Evolutionary conservation across 2,329 filamentous ascomycete genomes (phyloP), one percentile per base, ranked within the genome.

Genomic region (Exophiala calicioides): DNA sequence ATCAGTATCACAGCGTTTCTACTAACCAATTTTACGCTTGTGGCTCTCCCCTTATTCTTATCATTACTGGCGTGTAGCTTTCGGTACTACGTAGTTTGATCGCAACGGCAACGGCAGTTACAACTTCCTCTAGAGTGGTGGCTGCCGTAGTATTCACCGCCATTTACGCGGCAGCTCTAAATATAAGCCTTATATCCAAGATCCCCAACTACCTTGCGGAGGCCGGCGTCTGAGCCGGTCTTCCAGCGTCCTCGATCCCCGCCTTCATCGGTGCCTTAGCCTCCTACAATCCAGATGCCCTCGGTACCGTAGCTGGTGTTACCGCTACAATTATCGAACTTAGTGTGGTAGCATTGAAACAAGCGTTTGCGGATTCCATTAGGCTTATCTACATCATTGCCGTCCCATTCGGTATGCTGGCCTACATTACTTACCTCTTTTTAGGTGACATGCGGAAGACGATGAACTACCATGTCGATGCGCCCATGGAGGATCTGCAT

Each of bases 391-490:
- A 40, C 34, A 45, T 50, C n/a, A 50, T 50, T 20, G 34, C 47
- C 6, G 35, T 30, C 6, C 47, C 47, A 3, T 40, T 50, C 24
- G 42, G 47, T 9, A 20, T 30, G 10, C 6, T 50, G 9, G 47
- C 41, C 6, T 32, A 13, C 13, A 29, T 50, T 4, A 8, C 13
- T 21, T 16, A 24, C 21, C 24, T 40, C 6, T 45, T 45, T 29
- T 26, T 50, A 26, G 42, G 33, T 19, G 42, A 46, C 23, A 10
- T 46, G 23, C 10, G n/a, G 7, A 38, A 46, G 35, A 50, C 41
- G 24, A 50, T 50, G 47, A 46, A 45, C 15, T 50, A 50, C 24
- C 32, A 40, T 13, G 47, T 50, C 12, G 47, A 50, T 20, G 47
- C 47, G 6, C 47, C 47, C 10, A 19, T 50, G 27, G 47, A 50